Base-by-base conservation (phyloP, 2,329 filamentous ascomycete genomes). In the Aulographum hederae region DNA sequence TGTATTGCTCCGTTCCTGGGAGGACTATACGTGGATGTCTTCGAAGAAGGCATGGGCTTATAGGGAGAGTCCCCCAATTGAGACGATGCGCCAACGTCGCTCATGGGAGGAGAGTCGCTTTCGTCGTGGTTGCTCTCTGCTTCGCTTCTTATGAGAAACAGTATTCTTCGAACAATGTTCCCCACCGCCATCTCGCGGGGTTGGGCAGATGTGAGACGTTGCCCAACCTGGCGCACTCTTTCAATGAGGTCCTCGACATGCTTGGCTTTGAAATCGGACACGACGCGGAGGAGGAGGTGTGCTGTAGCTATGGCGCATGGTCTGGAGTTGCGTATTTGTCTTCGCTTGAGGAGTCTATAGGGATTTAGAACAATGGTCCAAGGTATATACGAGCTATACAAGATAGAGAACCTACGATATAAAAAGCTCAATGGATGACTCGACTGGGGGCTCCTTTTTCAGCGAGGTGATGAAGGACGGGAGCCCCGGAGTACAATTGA, bases 281-380 rank as follows among this genome's bases (percentile, higher is more conserved):
- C 80, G 15, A 94, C 79, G 38, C 81, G 78, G 32, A 84, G 69
- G 27, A 98, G 72, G 18, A 95, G 73, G 44, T 91, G 78, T 15
- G 85, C 80, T 3, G 86, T 95, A 38, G 85, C 85, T 36, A 89
- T 73, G 35, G 89, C 89, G 56, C 85, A 94, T 52, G 79, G 72
- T 52, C 89, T 73, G 29, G 85, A 81, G 41, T 81, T 81, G 38
- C 70, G 72, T 46, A 98, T 92, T 50, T 95, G 86, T 44, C 85
- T 68, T 50, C 85, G 68, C 56, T 93, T 94, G 41, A 98, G 68
- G 14, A 94, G 73, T 32, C 81, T 89, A 43, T 8, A 8, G 27
- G 16, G 12, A 10, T 8, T 25, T 25, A 25, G 21, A 8, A 25
- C 8, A 17, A 27, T 12, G 19, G 6, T 28, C 38, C 46, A 10